Evolutionary conservation across 1,139 yeast genomes (phyloP).

Genomic region (Saccharomyces hybrid): DNA sequence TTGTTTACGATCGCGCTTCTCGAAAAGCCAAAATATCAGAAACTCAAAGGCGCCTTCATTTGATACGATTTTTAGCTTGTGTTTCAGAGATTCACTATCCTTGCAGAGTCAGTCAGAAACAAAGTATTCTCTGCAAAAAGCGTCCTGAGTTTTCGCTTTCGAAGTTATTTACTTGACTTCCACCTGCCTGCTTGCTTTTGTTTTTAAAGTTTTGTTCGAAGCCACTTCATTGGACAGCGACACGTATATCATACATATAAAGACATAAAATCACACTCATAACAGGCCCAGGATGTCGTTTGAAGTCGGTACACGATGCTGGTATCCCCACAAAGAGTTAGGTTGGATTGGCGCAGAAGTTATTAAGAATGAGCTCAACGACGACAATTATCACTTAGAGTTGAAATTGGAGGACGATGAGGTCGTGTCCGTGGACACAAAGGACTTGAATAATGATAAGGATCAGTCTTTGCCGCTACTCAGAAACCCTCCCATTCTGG

Average conservation of each 20-base stretch:
- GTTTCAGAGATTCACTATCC: not conserved
- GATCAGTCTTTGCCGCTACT: no score
- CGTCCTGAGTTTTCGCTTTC: not conserved
- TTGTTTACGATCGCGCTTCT: not conserved
- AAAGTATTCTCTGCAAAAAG: not conserved
- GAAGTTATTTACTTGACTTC: not conserved
- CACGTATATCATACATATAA: not conserved
- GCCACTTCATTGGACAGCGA: not conserved
- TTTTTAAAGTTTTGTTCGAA: not conserved
- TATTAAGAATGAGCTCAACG: no score
- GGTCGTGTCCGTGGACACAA: no score
- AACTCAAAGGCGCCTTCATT: not conserved
- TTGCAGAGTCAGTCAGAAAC: not conserved
- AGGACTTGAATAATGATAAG: no score
- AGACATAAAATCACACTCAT: not conserved
- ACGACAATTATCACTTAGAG: no score
- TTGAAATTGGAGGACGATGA: no score
- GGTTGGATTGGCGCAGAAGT: no score
- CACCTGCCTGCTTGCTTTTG: not conserved
- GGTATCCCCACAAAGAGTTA: no score
- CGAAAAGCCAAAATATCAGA: not conserved
- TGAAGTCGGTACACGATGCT: no score
- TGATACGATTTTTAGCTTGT: not conserved
- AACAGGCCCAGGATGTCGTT: no score
- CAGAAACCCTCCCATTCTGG: no score